Evolutionary conservation across 805 yeast genomes (phyloP).

Genomic region (Schizosaccharomyces cryophilus): DNA sequence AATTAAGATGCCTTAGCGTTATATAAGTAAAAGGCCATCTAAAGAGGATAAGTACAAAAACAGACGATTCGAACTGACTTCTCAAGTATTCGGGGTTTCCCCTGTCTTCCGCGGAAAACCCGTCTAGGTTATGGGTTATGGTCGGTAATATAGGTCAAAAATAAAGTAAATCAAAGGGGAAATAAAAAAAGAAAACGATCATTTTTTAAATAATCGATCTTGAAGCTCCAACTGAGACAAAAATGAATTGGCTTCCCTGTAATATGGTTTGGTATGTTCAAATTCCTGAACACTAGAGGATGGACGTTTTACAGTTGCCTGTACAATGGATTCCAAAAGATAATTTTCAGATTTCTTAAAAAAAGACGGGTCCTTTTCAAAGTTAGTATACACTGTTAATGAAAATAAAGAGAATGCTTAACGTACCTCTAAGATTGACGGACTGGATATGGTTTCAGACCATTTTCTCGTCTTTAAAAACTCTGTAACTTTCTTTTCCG

Average conservation of each 20-base stretch:
- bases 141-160: too few species aligned
- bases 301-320: neutral
- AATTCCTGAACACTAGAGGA: neutral
- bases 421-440: neutral
- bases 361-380: neutral
- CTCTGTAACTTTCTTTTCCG: conserved; percentile 25
- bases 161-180: too few species aligned
- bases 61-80: too few species aligned
- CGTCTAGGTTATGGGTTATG: too few species aligned
- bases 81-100: too few species aligned
- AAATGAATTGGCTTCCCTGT: neutral
- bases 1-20: too few species aligned
- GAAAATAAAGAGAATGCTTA: neutral
- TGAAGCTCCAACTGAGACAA: neutral
- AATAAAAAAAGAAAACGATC: neutral
- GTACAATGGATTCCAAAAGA: neutral
- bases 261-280: neutral
- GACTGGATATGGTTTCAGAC: conserved; percentile 18
- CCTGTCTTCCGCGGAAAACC: too few species aligned
- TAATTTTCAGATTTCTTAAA: neutral
- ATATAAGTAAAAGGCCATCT: too few species aligned
- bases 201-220: neutral
- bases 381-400: neutral
- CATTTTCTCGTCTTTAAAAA: conserved; percentile 24
- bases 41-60: too few species aligned